Conservation (phyloP, 345 rosid species). For the Eucalyptus lansdowneana region DNA sequence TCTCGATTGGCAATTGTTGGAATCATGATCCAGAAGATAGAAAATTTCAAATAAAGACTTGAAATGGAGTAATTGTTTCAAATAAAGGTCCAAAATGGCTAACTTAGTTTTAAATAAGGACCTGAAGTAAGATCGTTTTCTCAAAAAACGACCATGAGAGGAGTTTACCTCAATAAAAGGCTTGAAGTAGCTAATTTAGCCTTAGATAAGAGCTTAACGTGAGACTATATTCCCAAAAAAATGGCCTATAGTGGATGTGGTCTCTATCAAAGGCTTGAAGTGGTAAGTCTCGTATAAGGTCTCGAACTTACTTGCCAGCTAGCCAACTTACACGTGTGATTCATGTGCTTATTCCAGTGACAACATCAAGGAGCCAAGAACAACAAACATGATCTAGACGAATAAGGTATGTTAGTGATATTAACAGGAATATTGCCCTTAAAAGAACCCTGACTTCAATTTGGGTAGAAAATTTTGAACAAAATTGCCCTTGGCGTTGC, state of each 20-base stretch:
- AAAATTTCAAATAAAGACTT: not conserved
- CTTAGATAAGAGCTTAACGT: not conserved
- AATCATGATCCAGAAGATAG: not conserved
- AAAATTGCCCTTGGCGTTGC: too few relatives aligned
- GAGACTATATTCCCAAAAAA: not conserved
- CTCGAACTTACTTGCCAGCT: not conserved
- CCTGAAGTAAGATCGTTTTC: not conserved
- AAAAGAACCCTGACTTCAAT: too few relatives aligned
- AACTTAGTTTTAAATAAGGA: not conserved
- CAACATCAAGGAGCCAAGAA: too few relatives aligned
- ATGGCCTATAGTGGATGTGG: too few relatives aligned
- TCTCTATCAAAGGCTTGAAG: not conserved
- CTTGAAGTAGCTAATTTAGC: not conserved
- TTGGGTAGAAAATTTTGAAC: too few relatives aligned
- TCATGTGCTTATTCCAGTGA: too few relatives aligned
- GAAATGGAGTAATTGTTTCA: not conserved
- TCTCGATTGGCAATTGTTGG: not conserved
- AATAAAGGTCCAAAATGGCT: not conserved
- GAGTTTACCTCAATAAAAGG: not conserved
- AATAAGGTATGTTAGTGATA: not conserved
- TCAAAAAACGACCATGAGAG: not conserved
- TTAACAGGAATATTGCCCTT: too few relatives aligned
- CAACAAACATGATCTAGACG: too few relatives aligned
- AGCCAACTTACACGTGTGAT: too few relatives aligned
- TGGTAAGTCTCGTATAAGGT: not conserved